A percentile compares a stretch with the other conserved stretches of the same genome.
These are phyloP conservation scores for Naganishia albida DNA, from an alignment of 1,284 basidiomycete genomes.

Conservation along the genomic window DNA sequence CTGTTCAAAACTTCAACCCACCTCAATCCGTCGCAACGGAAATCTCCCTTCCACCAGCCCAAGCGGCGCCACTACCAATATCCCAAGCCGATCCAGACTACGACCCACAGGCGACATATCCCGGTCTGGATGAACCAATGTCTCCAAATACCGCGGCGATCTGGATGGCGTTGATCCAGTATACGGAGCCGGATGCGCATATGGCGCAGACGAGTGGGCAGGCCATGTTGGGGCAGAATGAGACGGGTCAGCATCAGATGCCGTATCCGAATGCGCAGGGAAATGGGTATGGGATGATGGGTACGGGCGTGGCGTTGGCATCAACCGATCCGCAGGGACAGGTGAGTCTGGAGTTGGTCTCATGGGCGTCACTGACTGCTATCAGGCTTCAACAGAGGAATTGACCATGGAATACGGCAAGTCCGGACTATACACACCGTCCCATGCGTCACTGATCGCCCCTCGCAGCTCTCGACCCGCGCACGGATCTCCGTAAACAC, in stretches of 20 bases:
- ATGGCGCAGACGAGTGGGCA: not conserved
- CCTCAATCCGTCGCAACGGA: not conserved
- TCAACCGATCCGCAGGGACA: not conserved
- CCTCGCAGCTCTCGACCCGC: slow-evolving; percentile 13
- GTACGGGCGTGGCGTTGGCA: not conserved
- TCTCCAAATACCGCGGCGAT: slow-evolving; percentile 19
- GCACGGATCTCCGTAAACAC: slow-evolving; percentile 23
- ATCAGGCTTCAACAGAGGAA: not conserved
- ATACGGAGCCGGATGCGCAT: slow-evolving; percentile 5
- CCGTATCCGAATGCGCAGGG: not conserved
- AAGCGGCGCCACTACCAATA: not conserved
- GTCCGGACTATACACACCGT: not conserved
- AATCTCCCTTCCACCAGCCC: not conserved
- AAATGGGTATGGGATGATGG: not conserved
- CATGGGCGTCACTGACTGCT: not conserved
- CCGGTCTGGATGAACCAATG: slow-evolving; percentile 11
- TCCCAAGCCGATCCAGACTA: slow-evolving; percentile 9
- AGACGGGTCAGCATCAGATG: not conserved
- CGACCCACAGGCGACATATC: not conserved
- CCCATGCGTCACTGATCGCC: not conserved
- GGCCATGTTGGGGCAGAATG: slow-evolving; percentile 1
- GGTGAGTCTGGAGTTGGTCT: not conserved
- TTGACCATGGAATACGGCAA: slow-evolving; percentile 26
- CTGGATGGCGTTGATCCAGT: slow-evolving; percentile 30
- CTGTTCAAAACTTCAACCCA: too few relatives aligned